Evolutionary conservation across 192 early-diverging fungal genomes (phyloP).

Genomic region (Coemansia sp.): DNA sequence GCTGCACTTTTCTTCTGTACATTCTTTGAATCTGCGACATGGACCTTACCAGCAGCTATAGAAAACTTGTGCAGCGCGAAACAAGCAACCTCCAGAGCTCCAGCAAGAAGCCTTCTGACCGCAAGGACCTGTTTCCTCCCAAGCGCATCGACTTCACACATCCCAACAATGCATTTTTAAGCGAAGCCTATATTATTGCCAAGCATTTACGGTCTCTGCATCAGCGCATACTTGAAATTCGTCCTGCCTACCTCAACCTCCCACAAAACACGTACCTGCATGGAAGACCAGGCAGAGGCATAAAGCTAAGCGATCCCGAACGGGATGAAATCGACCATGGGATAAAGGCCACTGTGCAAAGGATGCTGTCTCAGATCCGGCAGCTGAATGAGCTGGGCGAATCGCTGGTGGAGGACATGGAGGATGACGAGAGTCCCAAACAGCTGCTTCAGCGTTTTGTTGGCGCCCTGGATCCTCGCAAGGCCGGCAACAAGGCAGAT

Average conservation of each 20-base stretch:
- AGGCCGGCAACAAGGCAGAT: conserved; percentile 10
- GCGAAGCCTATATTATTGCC: conserved; percentile 59
- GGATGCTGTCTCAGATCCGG: conserved; percentile 59
- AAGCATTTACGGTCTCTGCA: conserved; percentile 57
- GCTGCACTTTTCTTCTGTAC: too few relatives aligned
- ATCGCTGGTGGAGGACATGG: conserved; percentile 27
- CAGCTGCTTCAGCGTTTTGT: conserved; percentile 50
- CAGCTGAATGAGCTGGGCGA: conserved; percentile 57
- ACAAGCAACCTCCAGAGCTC: conserved; percentile 1
- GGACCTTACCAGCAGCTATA: conserved; percentile 6
- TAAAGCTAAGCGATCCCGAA: conserved; percentile 58
- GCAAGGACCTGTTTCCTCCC: conserved; percentile 30
- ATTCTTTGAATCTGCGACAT: background rate
- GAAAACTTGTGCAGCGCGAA: conserved; percentile 6
- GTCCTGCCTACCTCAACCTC: conserved; percentile 56
- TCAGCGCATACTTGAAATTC: conserved; percentile 52
- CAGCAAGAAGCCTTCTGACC: conserved; percentile 5
- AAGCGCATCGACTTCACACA: conserved; percentile 27
- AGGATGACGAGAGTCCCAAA: conserved; percentile 18
- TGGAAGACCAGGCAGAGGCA: background rate
- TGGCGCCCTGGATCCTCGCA: conserved; percentile 38
- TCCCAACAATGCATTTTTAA: conserved; percentile 52
- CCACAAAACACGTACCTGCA: background rate
- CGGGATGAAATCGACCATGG: conserved; percentile 69
- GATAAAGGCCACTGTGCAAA: conserved; percentile 57